phyloP scores from a whole-genome alignment of 2,329 filamentous ascomycete genomes.

The Scolecobasidium constrictum region DNA sequence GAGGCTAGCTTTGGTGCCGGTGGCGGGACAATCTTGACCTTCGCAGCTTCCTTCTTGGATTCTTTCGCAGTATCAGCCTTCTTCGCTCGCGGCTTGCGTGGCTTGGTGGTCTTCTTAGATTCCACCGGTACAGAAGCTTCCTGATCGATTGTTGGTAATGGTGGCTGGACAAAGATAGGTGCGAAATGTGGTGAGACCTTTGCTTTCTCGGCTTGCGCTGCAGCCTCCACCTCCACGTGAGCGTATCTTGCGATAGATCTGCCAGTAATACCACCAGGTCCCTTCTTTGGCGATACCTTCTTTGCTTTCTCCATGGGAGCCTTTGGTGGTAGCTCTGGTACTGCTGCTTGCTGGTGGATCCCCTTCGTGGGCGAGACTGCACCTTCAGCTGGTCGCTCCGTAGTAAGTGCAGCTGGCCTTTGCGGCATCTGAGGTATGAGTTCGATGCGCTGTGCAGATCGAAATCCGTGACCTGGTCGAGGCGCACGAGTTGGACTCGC shows the following conservation, averaged over 20 bases:
- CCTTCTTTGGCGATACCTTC: constrained; percentile 8
- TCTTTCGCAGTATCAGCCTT: neutral
- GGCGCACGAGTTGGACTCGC: no score
- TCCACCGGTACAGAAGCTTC: neutral
- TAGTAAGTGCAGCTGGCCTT: no score
- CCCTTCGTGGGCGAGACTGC: no score
- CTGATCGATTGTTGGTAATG: constrained; percentile 1
- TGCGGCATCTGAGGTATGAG: no score
- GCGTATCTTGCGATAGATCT: constrained; percentile 2
- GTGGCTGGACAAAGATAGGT: neutral
- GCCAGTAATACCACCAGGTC: constrained; percentile 2
- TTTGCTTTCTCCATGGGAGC: no score
- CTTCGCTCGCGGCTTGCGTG: constrained; percentile 14
- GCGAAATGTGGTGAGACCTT: neutral
- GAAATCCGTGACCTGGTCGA: no score
- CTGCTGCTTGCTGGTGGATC: neutral
- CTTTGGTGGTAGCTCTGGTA: neutral
- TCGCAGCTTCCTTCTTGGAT: constrained; percentile 14
- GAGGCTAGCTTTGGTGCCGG: constrained; percentile 23
- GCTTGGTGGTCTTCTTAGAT: constrained; percentile 10
- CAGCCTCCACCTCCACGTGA: no score
- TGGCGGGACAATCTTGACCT: constrained; percentile 19
- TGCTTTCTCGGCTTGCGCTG: constrained; percentile 2
- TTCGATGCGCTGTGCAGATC: no score
- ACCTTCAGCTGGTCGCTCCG: no score